Conservation (phyloP, 2,329 filamentous ascomycete species). For the Dactylellina parvicollis region DNA sequence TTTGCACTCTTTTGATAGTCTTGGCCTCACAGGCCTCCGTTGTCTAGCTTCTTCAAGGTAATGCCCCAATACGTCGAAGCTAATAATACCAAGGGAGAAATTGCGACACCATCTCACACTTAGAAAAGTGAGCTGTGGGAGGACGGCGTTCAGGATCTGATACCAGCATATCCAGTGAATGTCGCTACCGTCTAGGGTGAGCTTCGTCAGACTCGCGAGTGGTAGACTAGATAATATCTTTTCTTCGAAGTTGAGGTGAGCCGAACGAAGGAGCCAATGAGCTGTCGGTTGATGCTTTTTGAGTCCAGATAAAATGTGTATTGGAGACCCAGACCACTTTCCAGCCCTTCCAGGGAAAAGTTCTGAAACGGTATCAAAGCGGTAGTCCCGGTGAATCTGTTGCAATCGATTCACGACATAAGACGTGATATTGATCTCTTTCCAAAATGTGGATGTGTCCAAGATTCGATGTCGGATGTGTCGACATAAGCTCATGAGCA, state of each 20-base stretch:
- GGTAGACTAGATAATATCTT: conserved; percentile 39
- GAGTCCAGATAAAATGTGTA: conserved; percentile 49
- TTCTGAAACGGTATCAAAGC: conserved; percentile 45
- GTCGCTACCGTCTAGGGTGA: conserved; percentile 47
- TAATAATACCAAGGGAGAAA: conserved; percentile 40
- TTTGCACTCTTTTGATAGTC: conserved; percentile 20
- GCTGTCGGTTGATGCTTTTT: conserved; percentile 39
- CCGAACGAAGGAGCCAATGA: conserved; percentile 38
- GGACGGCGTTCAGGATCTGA: conserved; percentile 30
- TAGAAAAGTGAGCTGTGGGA: conserved; percentile 42
- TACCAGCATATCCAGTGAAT: conserved; percentile 52
- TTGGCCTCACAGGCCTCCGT: conserved; percentile 5
- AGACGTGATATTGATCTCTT: conserved; percentile 47
- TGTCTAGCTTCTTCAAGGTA: conserved; percentile 43
- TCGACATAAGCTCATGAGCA: conserved; percentile 46
- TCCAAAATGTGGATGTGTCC: conserved; percentile 41
- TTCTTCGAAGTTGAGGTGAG: conserved; percentile 40
- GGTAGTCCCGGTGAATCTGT: conserved; percentile 36
- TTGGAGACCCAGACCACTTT: conserved; percentile 43
- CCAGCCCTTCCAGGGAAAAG: conserved; percentile 37
- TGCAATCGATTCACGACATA: conserved; percentile 31
- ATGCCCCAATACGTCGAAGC: conserved; percentile 39
- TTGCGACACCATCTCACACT: conserved; percentile 51
- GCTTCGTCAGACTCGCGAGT: conserved; percentile 42
- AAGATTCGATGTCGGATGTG: conserved; percentile 40